Evolutionary conservation across 192 early-diverging fungal genomes (phyloP).

Genomic region (Oehlia diaphana): DNA sequence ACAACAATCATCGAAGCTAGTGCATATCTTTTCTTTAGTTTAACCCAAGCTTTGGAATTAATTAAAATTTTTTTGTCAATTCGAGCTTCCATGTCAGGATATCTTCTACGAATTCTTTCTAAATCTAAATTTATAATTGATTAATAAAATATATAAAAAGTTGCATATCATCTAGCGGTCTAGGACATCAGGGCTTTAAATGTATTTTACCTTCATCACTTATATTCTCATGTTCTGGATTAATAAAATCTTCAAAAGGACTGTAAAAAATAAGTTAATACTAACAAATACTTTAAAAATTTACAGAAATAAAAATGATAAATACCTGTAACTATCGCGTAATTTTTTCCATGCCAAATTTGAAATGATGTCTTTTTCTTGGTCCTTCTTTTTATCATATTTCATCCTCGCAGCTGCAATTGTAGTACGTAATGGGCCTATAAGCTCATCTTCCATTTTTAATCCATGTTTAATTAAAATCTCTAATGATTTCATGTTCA

Average conservation of each 20-base stretch:
- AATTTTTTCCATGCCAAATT: neutral
- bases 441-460: neutral
- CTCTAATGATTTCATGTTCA: constrained; percentile 15
- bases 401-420: neutral
- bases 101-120: neutral
- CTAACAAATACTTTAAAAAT: neutral
- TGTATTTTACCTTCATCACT: neutral
- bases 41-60: neutral
- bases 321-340: constrained; percentile 6
- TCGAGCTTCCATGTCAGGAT: neutral
- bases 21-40: neutral
- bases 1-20: neutral
- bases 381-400: neutral
- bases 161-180: too few relatives aligned
- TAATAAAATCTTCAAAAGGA: neutral
- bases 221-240: neutral
- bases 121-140: neutral
- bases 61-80: neutral
- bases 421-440: neutral
- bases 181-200: too few relatives aligned
- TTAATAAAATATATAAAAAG: neutral
- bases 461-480: constrained; percentile 11
- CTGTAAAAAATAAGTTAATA: neutral
- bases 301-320: neutral
- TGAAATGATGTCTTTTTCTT: neutral